phyloP scores from a whole-genome alignment of 1,139 yeast genomes.

The Kodamaea suecica region DNA sequence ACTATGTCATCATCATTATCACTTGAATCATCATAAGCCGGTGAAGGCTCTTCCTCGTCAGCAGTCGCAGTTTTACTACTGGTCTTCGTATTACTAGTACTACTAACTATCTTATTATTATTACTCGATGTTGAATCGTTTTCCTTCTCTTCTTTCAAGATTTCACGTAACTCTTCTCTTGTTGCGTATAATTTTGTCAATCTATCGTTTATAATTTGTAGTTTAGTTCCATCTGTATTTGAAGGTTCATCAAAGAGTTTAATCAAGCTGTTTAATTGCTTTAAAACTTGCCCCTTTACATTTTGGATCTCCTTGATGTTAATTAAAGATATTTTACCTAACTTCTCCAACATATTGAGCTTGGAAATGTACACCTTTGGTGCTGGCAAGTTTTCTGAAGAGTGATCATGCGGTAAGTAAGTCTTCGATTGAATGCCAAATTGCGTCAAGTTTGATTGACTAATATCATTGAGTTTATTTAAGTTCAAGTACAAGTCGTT shows the following conservation, averaged over 20 bases:
- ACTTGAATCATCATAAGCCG: conserved; percentile 14
- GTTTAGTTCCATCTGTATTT: conserved; percentile 43
- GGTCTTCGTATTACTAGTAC: conserved; percentile 6
- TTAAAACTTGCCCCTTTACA: conserved; percentile 38
- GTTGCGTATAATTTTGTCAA: conserved; percentile 36
- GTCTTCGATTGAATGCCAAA: conserved; percentile 43
- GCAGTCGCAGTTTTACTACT: conserved; percentile 7
- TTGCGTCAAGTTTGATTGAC: conserved; percentile 40
- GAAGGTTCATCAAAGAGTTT: conserved; percentile 41
- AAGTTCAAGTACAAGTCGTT: conserved; percentile 33
- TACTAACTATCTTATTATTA: not conserved
- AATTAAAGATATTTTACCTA: conserved; percentile 35
- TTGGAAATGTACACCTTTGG: conserved; percentile 49
- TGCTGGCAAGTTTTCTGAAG: conserved; percentile 49
- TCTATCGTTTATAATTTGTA: conserved; percentile 41
- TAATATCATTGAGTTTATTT: conserved; percentile 28
- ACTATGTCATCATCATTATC: conserved; percentile 10
- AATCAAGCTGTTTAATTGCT: conserved; percentile 42
- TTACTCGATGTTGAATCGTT: conserved; percentile 8
- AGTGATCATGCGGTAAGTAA: conserved; percentile 41
- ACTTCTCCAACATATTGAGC: conserved; percentile 42
- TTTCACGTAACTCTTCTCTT: conserved; percentile 43
- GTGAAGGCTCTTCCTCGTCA: conserved; percentile 20
- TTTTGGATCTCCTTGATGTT: conserved; percentile 38
- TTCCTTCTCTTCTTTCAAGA: conserved; percentile 32